Evolutionary conservation across 441 rosid species (phyloP).

Genomic region (Croton setiger): DNA sequence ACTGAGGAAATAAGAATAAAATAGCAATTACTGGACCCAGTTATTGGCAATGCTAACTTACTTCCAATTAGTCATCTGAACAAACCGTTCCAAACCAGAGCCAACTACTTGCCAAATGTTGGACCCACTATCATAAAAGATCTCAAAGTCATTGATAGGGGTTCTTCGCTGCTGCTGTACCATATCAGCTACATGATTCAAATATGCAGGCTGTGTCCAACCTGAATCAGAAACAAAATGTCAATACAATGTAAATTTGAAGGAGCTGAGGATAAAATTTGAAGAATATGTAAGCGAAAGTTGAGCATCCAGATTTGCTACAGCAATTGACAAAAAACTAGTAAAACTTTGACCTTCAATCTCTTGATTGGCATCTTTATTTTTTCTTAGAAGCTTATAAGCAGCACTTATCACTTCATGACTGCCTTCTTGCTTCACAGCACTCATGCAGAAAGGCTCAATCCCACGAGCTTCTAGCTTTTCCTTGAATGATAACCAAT

Average conservation of each 20-base stretch:
- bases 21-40: not conserved
- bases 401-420: constrained; percentile 66
- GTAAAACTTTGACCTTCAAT: constrained; percentile 48
- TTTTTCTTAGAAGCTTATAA: constrained; percentile 54
- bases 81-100: constrained; percentile 82
- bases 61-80: constrained; percentile 99
- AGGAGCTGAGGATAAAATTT: not conserved
- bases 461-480: constrained; percentile 61
- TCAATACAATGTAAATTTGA: constrained; percentile 15
- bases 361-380: constrained; percentile 45
- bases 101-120: constrained; percentile 78
- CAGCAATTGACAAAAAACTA: not conserved
- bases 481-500: constrained; percentile 70
- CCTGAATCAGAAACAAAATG: constrained; percentile 26
- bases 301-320: not conserved
- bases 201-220: constrained; percentile 37
- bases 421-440: constrained; percentile 71
- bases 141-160: constrained; percentile 75
- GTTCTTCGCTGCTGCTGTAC: constrained; percentile 61
- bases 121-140: constrained; percentile 51
- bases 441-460: constrained; percentile 83
- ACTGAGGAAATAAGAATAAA: not conserved
- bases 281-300: not conserved
- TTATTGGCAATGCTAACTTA: constrained; percentile 20
- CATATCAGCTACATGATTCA: constrained; percentile 79